Percentiles rank a stretch among this genome's conserved stretches.
Conservation (phyloP, 2,329 filamentous ascomycete species). For the Pseudocercospora pini-densiflorae region DNA sequence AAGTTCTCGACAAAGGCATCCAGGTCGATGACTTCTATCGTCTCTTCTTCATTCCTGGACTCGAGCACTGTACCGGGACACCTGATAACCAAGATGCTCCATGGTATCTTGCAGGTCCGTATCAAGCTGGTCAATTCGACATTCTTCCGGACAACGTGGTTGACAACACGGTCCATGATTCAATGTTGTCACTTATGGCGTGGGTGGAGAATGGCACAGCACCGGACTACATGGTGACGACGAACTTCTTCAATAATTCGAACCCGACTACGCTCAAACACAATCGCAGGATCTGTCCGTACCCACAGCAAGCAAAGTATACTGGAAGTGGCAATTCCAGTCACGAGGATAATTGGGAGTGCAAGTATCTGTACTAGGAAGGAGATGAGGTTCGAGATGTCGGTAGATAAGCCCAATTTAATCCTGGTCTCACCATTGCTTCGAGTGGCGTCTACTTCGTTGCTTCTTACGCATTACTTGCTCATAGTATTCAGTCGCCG, state of each 20-base stretch:
- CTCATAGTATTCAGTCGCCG: too few relatives aligned
- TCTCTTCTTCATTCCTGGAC: slow-evolving; percentile 2
- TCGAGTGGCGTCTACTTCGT: too few relatives aligned
- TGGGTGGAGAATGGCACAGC: neutral
- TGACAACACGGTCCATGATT: neutral
- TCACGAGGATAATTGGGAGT: slow-evolving; percentile 2
- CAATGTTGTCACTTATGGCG: neutral
- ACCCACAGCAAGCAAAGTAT: slow-evolving; percentile 1
- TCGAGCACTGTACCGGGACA: neutral
- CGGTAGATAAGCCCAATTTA: too few relatives aligned
- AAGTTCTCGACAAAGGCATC: neutral
- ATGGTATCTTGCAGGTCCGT: neutral
- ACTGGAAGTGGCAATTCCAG: neutral
- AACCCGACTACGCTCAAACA: neutral
- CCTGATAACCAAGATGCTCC: neutral
- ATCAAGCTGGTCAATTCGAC: neutral
- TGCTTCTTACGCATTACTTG: too few relatives aligned
- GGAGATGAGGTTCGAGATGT: neutral
- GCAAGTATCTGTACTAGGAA: neutral
- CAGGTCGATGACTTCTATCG: neutral
- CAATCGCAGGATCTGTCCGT: slow-evolving; percentile 2
- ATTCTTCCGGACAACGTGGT: neutral
- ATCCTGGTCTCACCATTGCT: too few relatives aligned
- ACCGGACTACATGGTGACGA: neutral
- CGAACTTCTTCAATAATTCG: slow-evolving; percentile 3